Conservation (phyloP, 2,329 filamentous ascomycete genomes). For the Penicillium sp. region DNA sequence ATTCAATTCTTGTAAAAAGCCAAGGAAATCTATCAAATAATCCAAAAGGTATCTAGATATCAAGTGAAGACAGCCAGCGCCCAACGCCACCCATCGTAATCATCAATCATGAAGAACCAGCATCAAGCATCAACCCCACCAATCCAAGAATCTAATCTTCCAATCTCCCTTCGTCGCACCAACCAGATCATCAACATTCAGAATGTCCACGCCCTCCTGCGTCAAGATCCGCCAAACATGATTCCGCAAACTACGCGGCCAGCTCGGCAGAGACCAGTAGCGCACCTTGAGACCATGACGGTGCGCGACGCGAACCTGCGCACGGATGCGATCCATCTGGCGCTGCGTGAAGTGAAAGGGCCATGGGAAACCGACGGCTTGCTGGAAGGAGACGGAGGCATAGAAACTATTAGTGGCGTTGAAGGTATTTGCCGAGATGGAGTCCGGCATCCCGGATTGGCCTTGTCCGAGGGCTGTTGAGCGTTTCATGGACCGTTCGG, state of each 20-base stretch:
- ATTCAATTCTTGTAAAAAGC: constrained; percentile 1
- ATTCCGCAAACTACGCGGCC: constrained; percentile 51
- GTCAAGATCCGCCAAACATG: constrained; percentile 51
- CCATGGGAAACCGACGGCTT: constrained; percentile 47
- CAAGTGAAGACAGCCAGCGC: neutral
- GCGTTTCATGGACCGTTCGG: neutral
- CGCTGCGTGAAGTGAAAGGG: constrained; percentile 42
- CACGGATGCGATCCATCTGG: constrained; percentile 46
- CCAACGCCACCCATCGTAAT: constrained; percentile 1
- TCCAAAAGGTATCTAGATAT: constrained; percentile 12
- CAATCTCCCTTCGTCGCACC: constrained; percentile 47
- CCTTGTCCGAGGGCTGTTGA: constrained; percentile 41
- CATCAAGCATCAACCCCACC: constrained; percentile 25
- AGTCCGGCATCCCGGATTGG: constrained; percentile 36
- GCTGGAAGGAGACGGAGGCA: constrained; percentile 50
- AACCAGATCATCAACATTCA: constrained; percentile 55
- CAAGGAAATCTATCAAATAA: constrained; percentile 4
- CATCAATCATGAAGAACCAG: constrained; percentile 4
- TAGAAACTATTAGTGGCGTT: constrained; percentile 52
- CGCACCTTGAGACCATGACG: constrained; percentile 49
- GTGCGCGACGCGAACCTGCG: constrained; percentile 50
- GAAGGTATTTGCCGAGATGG: constrained; percentile 41
- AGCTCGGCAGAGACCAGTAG: constrained; percentile 53
- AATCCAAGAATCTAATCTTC: constrained; percentile 34
- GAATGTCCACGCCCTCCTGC: constrained; percentile 50